A percentile compares a stretch with the other conserved stretches of the same genome.
These are phyloP conservation scores for Hordeum pubiflorum DNA, from an alignment of 202 grass and related monocot genomes.

Conservation along the genomic window DNA sequence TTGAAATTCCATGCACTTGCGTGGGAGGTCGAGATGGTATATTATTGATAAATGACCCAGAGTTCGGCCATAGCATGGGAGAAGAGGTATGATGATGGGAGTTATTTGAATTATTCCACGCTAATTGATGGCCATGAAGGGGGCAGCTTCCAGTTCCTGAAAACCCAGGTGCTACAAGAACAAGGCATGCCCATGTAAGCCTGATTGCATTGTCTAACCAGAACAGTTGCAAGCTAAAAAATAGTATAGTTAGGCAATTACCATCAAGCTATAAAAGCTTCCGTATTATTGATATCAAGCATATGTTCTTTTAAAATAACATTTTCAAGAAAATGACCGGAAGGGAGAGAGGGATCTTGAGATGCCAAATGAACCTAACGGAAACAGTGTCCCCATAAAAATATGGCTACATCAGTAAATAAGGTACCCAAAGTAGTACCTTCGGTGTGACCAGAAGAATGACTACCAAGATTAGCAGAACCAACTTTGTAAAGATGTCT, in stretches of 20 bases:
- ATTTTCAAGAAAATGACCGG: slow-evolving; percentile 17
- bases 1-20: slow-evolving; percentile 41
- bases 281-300: slow-evolving; percentile 8
- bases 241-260: neutral
- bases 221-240: slow-evolving; percentile 2
- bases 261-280: neutral
- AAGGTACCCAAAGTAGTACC: slow-evolving; percentile 32
- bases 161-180: slow-evolving; percentile 46
- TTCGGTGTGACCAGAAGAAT: slow-evolving; percentile 53
- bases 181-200: slow-evolving; percentile 8
- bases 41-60: slow-evolving; percentile 44
- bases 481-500: slow-evolving; percentile 44
- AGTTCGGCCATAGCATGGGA: slow-evolving; percentile 54
- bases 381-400: neutral
- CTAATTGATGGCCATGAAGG: slow-evolving; percentile 53
- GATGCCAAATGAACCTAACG: neutral
- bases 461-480: slow-evolving; percentile 38
- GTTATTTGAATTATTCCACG: slow-evolving; percentile 50
- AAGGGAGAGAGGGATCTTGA: neutral
- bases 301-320: neutral
- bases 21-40: slow-evolving; percentile 33
- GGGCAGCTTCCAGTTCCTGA: slow-evolving; percentile 69
- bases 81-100: slow-evolving; percentile 43
- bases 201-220: neutral
- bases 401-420: slow-evolving; percentile 22